Percentiles rank a stretch among this genome's conserved stretches.
These are phyloP conservation scores for Corchorus olitorius DNA, from an alignment of 345 rosid species.

Conservation along the genomic window DNA sequence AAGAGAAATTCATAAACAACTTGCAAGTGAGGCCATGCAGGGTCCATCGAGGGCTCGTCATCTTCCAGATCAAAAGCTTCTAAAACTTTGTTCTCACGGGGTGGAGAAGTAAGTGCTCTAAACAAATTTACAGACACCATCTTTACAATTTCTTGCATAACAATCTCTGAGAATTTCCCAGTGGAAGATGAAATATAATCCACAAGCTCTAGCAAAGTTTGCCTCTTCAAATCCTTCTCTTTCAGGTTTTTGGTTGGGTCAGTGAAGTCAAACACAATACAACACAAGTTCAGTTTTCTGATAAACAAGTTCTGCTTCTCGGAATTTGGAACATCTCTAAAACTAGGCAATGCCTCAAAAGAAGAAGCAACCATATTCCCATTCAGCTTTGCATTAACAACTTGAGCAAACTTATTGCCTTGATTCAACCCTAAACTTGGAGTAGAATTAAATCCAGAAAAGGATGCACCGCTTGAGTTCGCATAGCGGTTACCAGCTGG, in stretches of 20 bases:
- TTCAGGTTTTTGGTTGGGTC: constrained; percentile 65
- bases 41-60: constrained; percentile 78
- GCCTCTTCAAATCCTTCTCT: constrained; percentile 79
- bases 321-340: constrained; percentile 66
- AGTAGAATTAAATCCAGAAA: constrained; percentile 28
- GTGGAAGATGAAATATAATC: constrained; percentile 67
- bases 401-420: constrained; percentile 50
- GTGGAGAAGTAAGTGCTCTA: constrained; percentile 60
- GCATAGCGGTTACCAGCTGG: constrained; percentile 33
- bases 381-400: constrained; percentile 47
- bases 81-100: constrained; percentile 60
- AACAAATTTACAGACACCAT: constrained; percentile 76
- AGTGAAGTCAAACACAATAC: constrained; percentile 63
- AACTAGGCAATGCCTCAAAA: constrained; percentile 73
- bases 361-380: constrained; percentile 40
- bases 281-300: constrained; percentile 61
- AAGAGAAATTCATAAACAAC: constrained; percentile 75
- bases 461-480: constrained; percentile 30
- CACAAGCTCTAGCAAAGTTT: constrained; percentile 73
- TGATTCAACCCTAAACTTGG: constrained; percentile 36
- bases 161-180: constrained; percentile 62
- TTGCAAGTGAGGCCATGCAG: constrained; percentile 86
- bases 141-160: constrained; percentile 66
- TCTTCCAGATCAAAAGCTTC: constrained; percentile 81
- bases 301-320: constrained; percentile 72